phyloP scores from a whole-genome alignment of 1,284 basidiomycete species.

The Stereum hirsutum region DNA sequence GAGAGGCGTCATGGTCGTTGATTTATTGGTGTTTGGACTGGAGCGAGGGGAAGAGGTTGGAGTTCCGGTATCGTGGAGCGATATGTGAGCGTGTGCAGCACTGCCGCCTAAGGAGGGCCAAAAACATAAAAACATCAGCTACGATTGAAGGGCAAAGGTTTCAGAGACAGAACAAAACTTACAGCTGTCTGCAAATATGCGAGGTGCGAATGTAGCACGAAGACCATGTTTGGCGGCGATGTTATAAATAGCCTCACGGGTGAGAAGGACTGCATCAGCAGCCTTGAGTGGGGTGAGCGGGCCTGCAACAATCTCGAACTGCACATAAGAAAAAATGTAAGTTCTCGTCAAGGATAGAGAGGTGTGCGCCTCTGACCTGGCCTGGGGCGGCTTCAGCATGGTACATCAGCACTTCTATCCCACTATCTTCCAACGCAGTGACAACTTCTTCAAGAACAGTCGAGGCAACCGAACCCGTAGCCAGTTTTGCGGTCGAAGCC shows the following conservation, averaged over 20 bases:
- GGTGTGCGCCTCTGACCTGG: conserved; percentile 31
- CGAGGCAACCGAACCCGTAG: conserved; percentile 33
- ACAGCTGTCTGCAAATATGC: conserved; percentile 37
- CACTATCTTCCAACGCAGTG: conserved; percentile 30
- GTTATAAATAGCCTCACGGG: conserved; percentile 59
- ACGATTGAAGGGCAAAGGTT: background rate
- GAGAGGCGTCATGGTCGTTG: conserved; percentile 18
- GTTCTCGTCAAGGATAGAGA: background rate
- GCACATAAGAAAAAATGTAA: background rate
- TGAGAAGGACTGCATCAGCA: conserved; percentile 57
- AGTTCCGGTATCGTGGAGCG: conserved; percentile 29
- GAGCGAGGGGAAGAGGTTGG: background rate
- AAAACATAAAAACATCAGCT: background rate
- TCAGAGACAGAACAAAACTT: conserved; percentile 10
- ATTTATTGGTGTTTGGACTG: conserved; percentile 11
- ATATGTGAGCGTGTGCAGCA: conserved; percentile 54
- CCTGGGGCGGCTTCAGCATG: conserved; percentile 60
- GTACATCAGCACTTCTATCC: conserved; percentile 46
- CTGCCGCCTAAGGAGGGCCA: conserved; percentile 34
- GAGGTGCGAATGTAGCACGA: conserved; percentile 56
- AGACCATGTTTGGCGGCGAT: conserved; percentile 53
- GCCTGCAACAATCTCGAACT: conserved; percentile 62
- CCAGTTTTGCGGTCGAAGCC: conserved; percentile 34
- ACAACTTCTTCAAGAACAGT: conserved; percentile 44
- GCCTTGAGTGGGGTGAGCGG: conserved; percentile 56